These are phyloP conservation scores for Botrytis medusae DNA, from an alignment of 2,329 filamentous ascomycete genomes.

Conservation along the genomic window DNA sequence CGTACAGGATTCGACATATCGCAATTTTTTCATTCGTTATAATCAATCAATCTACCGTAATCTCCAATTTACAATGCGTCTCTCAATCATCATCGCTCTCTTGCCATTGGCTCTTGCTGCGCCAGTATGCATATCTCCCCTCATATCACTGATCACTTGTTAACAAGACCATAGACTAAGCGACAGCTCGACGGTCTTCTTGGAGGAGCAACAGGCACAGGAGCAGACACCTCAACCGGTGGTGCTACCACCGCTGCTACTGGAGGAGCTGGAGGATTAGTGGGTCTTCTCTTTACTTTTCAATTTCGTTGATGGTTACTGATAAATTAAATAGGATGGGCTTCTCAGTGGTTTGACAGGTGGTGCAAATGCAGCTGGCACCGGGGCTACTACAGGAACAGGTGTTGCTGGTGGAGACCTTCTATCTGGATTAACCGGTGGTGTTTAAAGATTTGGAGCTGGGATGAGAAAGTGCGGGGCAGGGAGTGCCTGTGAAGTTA, in stretches of 20 bases:
- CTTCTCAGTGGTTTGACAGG: background rate
- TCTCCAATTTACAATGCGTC: background rate
- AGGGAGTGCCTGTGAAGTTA: too few relatives aligned
- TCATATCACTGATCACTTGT: background rate
- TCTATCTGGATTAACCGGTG: background rate
- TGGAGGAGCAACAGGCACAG: background rate
- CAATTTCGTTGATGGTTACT: background rate
- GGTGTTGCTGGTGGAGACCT: background rate
- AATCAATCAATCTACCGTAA: background rate
- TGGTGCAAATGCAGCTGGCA: background rate
- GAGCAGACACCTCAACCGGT: too few relatives aligned
- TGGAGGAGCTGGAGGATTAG: background rate
- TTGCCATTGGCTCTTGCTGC: background rate
- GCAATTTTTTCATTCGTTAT: background rate
- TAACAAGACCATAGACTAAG: background rate
- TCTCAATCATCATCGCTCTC: constrained; percentile 3
- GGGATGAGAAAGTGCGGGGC: background rate
- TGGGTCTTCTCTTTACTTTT: background rate
- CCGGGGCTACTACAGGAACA: background rate
- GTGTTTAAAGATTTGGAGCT: background rate
- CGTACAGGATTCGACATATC: background rate
- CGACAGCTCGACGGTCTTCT: background rate
- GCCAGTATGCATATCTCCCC: background rate
- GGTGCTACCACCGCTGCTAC: background rate
- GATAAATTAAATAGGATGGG: background rate